Evolutionary conservation across 2,329 filamentous ascomycete species (phyloP), one percentile per base, ranked within the genome.

Genomic region (Aspergillus floridensis): DNA sequence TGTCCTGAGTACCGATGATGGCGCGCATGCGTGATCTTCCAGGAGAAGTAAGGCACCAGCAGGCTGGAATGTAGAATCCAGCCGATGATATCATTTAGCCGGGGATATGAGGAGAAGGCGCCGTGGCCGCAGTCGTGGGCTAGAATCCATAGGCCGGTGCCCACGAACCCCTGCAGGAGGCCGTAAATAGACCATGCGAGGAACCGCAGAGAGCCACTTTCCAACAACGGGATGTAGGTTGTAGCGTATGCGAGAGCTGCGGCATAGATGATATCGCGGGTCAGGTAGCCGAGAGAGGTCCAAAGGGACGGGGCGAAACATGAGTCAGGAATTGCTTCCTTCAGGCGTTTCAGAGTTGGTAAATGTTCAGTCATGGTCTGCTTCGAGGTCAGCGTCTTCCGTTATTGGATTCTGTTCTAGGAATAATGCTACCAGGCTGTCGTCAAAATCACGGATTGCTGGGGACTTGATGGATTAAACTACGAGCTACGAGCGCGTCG

Each of bases 41-140:
- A 91, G 47, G 84, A 86, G 76, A 88, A 89, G 77, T 86, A 91
- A 2, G 88, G 88, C 2, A 88, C 86, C 62, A 88, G 73, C 48
- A 90, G 79, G 58, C 82, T 78, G 16, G 84, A 88, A 80, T 90
- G 88, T 31, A 86, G 73, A 51, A 82, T 70, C 79, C 86, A 88
- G 60, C 88, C 88, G 57, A 86, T 78, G 16, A 79, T 69, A 66
- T 88, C 81, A 71, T 90, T 90, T 61, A 89, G 70, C 49, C 64
- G 72, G 41, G 76, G 75, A 72, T 82, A 79, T 22, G 76, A 71
- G 21, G 84, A 88, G 70, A 90, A 88, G 52, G 87, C 86, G 19
- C 84, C 84, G 72, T 91, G 88, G 56, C 88, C 88, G 72, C 84
- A 88, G 74, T 90, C 88, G 71, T 91, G 53, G 3, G 41, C 44